Evolutionary conservation across 306 rosid species (phyloP), one percentile per base, ranked within the genome.

Genomic region (Gastrolobium bilobum): DNA sequence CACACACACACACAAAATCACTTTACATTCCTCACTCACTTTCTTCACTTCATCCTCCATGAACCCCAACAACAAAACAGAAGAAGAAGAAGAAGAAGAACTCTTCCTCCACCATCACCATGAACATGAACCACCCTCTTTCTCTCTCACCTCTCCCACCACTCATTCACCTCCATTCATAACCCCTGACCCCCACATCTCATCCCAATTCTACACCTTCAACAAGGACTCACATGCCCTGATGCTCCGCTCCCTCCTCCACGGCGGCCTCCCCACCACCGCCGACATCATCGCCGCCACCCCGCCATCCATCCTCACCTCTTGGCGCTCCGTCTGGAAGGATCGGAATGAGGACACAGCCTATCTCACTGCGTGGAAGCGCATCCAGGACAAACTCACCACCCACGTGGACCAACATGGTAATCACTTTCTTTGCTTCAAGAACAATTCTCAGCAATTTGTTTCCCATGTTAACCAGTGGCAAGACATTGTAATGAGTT

Each of bases 281-380:
- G 33, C 79, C 8, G 99, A 96, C 89, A 96, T 96, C 93, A 94
- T 91, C 50, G 84, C 68, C 73, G 99, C 98, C 53, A 93, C 98
- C 0, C 91, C 99, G 0, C 83, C 90, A 9, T 33, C 88, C 51
- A 97, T 96, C 13, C 96, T 96, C 71, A 84, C 89, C 68, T 96
- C 99, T 0, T 96, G 99, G 99, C 97, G 98, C 14, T 90, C 89
- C 63, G 99, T 96, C 43, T 96, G 99, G 99, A 96, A 96, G 84
- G 99, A 96, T 79, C 92, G 99, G 3, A 96, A 96, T 81, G 98
- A 93, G 82, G 99, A 96, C 67, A 96, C 99, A 2, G 99, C 99
- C 0, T 96, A 89, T 76, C 83, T 91, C 73, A 96, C 99, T 2
- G 99, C 97, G 0, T 96, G 99, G 99, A 96, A 96, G 81, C 88